Conservation (phyloP, 2,329 filamentous ascomycete genomes). For the Penicillium sp. region DNA sequence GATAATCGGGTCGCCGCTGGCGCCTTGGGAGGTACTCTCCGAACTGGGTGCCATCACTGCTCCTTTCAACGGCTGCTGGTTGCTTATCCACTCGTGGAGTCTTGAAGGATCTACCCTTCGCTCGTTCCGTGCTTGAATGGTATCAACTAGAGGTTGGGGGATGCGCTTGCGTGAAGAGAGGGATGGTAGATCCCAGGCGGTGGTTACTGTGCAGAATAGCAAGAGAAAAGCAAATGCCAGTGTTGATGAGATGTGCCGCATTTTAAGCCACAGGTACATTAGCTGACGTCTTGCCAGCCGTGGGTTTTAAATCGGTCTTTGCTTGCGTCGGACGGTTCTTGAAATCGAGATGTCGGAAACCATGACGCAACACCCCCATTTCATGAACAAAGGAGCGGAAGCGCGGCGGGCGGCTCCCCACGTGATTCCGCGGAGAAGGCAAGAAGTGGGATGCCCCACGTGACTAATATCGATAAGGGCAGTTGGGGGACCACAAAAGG, state of each 20-base stretch:
- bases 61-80: conserved; percentile 33
- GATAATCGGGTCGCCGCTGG: conserved; percentile 65
- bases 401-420: conserved; percentile 1
- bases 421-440: conserved; percentile 20
- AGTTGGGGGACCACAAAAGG: conserved; percentile 25
- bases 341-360: not conserved
- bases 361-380: conserved; percentile 30
- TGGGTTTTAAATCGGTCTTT: not conserved
- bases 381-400: not conserved
- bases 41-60: conserved; percentile 29
- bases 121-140: conserved; percentile 24
- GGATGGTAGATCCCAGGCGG: conserved; percentile 20
- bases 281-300: conserved; percentile 4
- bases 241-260: conserved; percentile 17
- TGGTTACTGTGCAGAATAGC: conserved; percentile 21
- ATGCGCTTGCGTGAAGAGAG: conserved; percentile 28
- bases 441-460: conserved; percentile 20
- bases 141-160: conserved; percentile 23
- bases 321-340: not conserved
- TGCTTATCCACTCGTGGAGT: conserved; percentile 27
- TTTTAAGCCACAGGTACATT: conserved; percentile 12
- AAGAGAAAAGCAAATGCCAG: conserved; percentile 11
- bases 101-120: conserved; percentile 14
- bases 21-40: conserved; percentile 22
- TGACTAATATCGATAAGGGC: conserved; percentile 33